These are phyloP conservation scores for Microbotryum saponariae DNA, from an alignment of 1,284 basidiomycete species.

Conservation along the genomic window DNA sequence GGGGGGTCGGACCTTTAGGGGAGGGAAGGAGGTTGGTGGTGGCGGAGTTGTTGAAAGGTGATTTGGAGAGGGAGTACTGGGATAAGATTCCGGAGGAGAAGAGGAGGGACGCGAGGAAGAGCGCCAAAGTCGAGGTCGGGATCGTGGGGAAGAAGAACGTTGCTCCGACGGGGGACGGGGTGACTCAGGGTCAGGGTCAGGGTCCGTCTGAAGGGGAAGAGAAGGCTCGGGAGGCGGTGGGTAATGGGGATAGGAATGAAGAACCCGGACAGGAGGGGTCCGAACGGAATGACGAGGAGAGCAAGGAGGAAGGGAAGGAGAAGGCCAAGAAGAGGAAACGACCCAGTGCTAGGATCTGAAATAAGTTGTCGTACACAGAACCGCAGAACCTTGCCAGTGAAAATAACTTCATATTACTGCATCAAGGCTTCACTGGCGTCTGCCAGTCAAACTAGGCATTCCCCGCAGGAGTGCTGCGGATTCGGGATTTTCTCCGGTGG, in stretches of 20 bases:
- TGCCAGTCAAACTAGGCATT: too few relatives aligned
- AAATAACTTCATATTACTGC: too few relatives aligned
- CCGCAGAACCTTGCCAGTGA: too few relatives aligned
- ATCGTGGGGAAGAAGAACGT: conserved; percentile 12
- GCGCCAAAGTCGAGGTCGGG: conserved; percentile 13
- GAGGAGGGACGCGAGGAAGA: conserved; percentile 16
- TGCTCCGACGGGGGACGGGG: background rate
- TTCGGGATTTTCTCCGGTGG: too few relatives aligned
- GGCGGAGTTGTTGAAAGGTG: conserved; percentile 8
- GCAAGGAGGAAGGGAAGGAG: conserved; percentile 21
- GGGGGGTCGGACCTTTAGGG: too few relatives aligned
- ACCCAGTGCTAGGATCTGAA: too few relatives aligned
- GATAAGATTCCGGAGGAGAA: conserved; percentile 19
- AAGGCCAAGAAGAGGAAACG: background rate
- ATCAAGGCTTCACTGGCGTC: too few relatives aligned
- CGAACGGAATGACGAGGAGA: conserved; percentile 16
- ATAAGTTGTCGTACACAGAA: too few relatives aligned
- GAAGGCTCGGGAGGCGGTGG: background rate
- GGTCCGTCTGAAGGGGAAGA: background rate
- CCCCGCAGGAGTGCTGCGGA: too few relatives aligned
- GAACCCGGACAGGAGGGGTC: conserved; percentile 6
- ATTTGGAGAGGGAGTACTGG: conserved; percentile 26
- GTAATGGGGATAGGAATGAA: background rate
- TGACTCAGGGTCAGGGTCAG: background rate
- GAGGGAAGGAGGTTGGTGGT: conserved; percentile 7